These are phyloP conservation scores for Pholiota conissans DNA, from an alignment of 768 basidiomycete species.

Conservation along the genomic window DNA sequence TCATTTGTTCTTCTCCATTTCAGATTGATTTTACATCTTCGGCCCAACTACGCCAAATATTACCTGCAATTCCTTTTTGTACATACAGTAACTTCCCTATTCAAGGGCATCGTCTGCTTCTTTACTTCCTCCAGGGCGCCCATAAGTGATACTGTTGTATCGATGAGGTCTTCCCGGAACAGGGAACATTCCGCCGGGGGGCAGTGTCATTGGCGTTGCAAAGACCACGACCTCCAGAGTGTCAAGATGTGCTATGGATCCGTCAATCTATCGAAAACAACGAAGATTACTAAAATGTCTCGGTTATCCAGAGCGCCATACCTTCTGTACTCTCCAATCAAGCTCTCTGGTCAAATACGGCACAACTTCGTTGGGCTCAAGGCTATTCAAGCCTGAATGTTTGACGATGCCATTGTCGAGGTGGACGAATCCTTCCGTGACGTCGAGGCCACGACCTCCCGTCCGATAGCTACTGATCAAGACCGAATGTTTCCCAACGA, in stretches of 20 bases:
- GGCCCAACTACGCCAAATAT: too few relatives aligned
- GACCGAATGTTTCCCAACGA: conserved; percentile 42
- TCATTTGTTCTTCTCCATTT: neutral
- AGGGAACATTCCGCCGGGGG: conserved; percentile 10
- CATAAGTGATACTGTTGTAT: conserved; percentile 9
- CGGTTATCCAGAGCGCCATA: conserved; percentile 4
- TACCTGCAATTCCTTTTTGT: too few relatives aligned
- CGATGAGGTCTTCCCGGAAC: conserved; percentile 6
- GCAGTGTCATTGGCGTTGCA: conserved; percentile 1
- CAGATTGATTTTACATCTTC: too few relatives aligned
- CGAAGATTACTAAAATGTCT: neutral
- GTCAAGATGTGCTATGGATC: neutral
- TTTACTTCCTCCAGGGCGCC: conserved; percentile 7
- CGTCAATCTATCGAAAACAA: neutral
- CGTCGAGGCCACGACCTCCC: conserved; percentile 12
- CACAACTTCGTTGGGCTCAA: conserved; percentile 30
- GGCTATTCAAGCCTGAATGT: conserved; percentile 23
- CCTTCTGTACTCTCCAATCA: conserved; percentile 39
- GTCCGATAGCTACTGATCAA: conserved; percentile 20
- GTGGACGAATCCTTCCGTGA: conserved; percentile 40
- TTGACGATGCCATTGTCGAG: conserved; percentile 32
- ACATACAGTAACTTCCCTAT: too few relatives aligned
- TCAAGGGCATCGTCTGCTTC: neutral
- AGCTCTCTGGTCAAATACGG: conserved; percentile 37
- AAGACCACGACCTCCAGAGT: conserved; percentile 10